Conservation (phyloP, 306 rosid genomes). For the Oemleria cerasiformis region DNA sequence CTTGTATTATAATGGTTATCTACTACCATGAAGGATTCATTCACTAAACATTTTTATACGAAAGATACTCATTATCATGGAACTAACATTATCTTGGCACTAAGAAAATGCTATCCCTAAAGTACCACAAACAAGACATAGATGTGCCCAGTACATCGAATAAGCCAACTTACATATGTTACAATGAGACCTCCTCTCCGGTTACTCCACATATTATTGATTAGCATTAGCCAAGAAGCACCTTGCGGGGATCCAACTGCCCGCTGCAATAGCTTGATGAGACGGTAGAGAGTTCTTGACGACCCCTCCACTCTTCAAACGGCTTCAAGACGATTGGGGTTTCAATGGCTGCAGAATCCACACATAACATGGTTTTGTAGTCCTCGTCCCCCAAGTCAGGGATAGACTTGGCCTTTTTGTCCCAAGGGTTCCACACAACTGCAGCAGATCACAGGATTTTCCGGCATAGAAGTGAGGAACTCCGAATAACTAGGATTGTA, state of each 20-base stretch:
- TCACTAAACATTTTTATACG: background rate
- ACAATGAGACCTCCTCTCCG: constrained; percentile 13
- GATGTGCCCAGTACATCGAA: constrained; percentile 8
- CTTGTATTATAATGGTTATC: too few relatives aligned
- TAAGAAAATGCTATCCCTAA: constrained; percentile 1
- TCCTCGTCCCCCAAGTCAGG: constrained; percentile 67
- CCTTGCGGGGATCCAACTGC: constrained; percentile 70
- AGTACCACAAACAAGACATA: background rate
- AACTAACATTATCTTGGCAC: constrained; percentile 7
- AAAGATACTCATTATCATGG: constrained; percentile 14
- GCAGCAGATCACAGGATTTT: constrained; percentile 16
- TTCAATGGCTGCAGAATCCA: constrained; percentile 67
- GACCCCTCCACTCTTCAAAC: constrained; percentile 71
- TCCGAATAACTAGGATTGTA: background rate
- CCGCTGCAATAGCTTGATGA: constrained; percentile 87
- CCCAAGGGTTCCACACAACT: constrained; percentile 90
- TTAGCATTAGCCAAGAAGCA: constrained; percentile 55
- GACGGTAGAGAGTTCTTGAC: constrained; percentile 64
- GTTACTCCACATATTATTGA: constrained; percentile 10
- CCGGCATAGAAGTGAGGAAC: constrained; percentile 3
- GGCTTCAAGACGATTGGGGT: constrained; percentile 58
- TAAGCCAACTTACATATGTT: constrained; percentile 6
- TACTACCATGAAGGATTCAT: background rate
- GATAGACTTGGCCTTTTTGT: constrained; percentile 55
- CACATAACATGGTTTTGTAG: constrained; percentile 64